Conservation (phyloP, 2,329 filamentous ascomycete genomes). For the Lachnum nothofagi region DNA sequence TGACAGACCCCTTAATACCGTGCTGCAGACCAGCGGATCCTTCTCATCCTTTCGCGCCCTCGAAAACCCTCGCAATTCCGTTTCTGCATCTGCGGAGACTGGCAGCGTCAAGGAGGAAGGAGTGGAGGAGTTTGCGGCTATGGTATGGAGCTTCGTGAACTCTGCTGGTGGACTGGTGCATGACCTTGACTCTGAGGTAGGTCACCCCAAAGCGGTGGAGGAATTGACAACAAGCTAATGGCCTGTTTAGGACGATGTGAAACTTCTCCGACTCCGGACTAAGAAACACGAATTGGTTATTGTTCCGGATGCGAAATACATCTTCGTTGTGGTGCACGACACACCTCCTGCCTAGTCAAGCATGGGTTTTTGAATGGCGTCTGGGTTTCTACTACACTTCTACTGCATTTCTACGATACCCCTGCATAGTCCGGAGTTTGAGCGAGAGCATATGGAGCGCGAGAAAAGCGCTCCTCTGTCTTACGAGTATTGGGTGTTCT, state of each 20-base stretch:
- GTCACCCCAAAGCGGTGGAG: conserved; percentile 4
- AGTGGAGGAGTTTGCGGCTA: conserved; percentile 66
- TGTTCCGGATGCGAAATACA: conserved; percentile 72
- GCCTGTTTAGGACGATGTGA: conserved; percentile 61
- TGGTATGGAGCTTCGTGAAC: conserved; percentile 73
- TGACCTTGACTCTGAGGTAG: conserved; percentile 66
- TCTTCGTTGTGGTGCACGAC: conserved; percentile 71
- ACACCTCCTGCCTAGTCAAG: conserved; percentile 48
- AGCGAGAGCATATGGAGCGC: background rate
- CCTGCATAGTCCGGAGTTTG: conserved; percentile 8
- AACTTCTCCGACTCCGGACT: conserved; percentile 70
- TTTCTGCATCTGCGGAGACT: conserved; percentile 8
- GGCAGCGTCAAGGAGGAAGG: conserved; percentile 7
- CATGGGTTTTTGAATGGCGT: conserved; percentile 2
- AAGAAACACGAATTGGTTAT: conserved; percentile 82
- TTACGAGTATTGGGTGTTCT: background rate
- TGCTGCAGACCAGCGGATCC: conserved; percentile 68
- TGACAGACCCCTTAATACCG: conserved; percentile 65
- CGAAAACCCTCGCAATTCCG: conserved; percentile 15
- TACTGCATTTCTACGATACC: conserved; percentile 9
- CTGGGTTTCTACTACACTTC: background rate
- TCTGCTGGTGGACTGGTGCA: conserved; percentile 64
- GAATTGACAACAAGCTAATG: conserved; percentile 10
- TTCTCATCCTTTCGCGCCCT: conserved; percentile 40
- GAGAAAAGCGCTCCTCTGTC: background rate